phyloP scores from a whole-genome alignment of 2,329 filamentous ascomycete genomes.

The Penicillium aurantiogriseum region DNA sequence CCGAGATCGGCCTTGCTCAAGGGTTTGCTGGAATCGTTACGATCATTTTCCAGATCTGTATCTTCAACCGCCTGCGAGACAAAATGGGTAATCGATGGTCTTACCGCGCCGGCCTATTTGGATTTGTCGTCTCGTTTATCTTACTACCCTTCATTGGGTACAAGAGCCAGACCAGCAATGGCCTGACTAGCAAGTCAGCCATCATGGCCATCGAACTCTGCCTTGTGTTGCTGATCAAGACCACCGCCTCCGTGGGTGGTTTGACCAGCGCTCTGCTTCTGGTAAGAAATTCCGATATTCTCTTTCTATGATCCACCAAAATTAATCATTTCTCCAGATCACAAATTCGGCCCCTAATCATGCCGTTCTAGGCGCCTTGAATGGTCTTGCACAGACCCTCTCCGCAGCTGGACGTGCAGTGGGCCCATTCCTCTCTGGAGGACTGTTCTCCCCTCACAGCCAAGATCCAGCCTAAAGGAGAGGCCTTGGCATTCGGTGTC shows the following conservation, averaged over 20 bases:
- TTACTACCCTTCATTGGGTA: conserved; percentile 91
- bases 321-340: conserved; percentile 56
- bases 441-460: conserved; percentile 79
- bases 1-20: conserved; percentile 79
- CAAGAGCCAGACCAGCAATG: conserved; percentile 58
- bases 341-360: conserved; percentile 89
- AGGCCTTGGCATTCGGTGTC: conserved; percentile 79
- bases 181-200: conserved; percentile 60
- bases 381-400: conserved; percentile 90
- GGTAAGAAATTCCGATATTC: conserved; percentile 51
- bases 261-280: conserved; percentile 84
- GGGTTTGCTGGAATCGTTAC: conserved; percentile 81
- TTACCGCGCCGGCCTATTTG: conserved; percentile 74
- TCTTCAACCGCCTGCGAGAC: conserved; percentile 76
- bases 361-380: conserved; percentile 81
- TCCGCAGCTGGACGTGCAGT: conserved; percentile 85
- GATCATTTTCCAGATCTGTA: conserved; percentile 82
- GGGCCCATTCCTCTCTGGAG: conserved; percentile 84
- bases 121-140: conserved; percentile 77
- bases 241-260: conserved; percentile 83
- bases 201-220: conserved; percentile 83
- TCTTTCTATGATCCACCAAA: neutral
- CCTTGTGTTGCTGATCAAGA: conserved; percentile 78
- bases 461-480: conserved; percentile 72
- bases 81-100: conserved; percentile 81